phyloP scores from a whole-genome alignment of 345 rosid genomes.

The Rubroshorea leprosula region DNA sequence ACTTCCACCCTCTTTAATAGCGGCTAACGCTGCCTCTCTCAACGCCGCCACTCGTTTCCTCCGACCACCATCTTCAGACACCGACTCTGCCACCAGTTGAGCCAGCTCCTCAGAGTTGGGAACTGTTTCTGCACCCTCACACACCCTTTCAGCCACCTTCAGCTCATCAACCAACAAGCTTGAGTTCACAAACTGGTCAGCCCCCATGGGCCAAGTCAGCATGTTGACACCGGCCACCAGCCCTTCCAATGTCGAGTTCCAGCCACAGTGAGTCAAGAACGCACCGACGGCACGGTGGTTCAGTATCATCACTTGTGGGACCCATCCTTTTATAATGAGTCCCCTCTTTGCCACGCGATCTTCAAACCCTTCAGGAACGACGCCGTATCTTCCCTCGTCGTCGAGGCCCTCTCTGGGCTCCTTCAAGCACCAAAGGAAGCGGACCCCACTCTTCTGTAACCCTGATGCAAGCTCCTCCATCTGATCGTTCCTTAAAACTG shows the following conservation, averaged over 20 bases:
- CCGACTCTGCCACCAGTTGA: slow-evolving; percentile 23
- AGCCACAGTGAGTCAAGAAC: slow-evolving; percentile 64
- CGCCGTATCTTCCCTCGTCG: slow-evolving; percentile 10
- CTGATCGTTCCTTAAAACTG: slow-evolving; percentile 38
- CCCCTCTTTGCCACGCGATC: slow-evolving; percentile 50
- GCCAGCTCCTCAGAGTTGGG: slow-evolving; percentile 39
- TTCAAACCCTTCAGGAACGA: slow-evolving; percentile 30
- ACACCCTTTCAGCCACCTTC: slow-evolving; percentile 38
- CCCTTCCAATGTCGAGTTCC: slow-evolving; percentile 60
- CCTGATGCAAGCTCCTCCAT: slow-evolving; percentile 34
- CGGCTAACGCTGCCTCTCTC: slow-evolving; percentile 38
- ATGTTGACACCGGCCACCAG: slow-evolving; percentile 41
- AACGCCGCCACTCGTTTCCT: slow-evolving; percentile 26
- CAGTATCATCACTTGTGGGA: slow-evolving; percentile 41
- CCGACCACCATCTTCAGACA: slow-evolving; percentile 12
- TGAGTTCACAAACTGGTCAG: slow-evolving; percentile 52
- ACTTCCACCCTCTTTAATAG: slow-evolving; percentile 39
- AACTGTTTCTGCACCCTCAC: slow-evolving; percentile 35
- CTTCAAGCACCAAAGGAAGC: slow-evolving; percentile 46
- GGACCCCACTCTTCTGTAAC: slow-evolving; percentile 43
- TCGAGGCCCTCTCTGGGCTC: slow-evolving; percentile 12
- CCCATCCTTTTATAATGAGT: slow-evolving; percentile 46
- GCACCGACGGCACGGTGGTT: slow-evolving; percentile 47
- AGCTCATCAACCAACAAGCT: slow-evolving; percentile 46
- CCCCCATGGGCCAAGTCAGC: slow-evolving; percentile 67